Evolutionary conservation across 208 protist species (phyloP).

Genomic region (Endotrypanum monterogeii): DNA sequence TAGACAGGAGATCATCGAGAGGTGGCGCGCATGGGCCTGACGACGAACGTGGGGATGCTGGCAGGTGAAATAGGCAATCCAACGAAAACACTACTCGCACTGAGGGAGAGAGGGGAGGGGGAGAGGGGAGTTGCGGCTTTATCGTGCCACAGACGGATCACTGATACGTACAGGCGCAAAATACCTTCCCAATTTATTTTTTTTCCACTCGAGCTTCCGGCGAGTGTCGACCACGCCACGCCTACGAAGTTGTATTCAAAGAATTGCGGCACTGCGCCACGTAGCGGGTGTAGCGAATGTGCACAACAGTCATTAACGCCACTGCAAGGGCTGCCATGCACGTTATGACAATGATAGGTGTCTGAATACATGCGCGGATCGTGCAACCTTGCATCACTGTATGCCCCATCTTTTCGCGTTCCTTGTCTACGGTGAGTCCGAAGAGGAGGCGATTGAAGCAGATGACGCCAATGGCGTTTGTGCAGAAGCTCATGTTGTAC

Average conservation of each 20-base stretch:
- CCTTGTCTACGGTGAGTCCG: conserved; percentile 50
- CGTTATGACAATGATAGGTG: conserved; percentile 56
- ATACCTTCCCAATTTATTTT: not conserved
- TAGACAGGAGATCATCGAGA: not conserved
- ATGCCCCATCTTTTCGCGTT: conserved; percentile 50
- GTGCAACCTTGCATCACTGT: conserved; percentile 41
- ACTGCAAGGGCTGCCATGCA: conserved; percentile 38
- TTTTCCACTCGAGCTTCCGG: not conserved
- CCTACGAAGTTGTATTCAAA: not conserved
- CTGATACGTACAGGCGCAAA: not conserved
- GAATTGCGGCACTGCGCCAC: conserved; percentile 26
- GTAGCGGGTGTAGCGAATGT: conserved; percentile 61
- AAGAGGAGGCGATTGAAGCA: conserved; percentile 77
- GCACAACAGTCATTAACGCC: conserved; percentile 38
- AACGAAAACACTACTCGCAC: not conserved
- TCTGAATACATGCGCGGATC: conserved; percentile 38
- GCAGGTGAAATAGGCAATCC: not conserved
- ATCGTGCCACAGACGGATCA: not conserved
- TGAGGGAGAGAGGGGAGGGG: not conserved
- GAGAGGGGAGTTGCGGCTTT: not conserved
- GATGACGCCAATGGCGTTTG: conserved; percentile 58
- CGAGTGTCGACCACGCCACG: not conserved
- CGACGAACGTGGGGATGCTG: not conserved
- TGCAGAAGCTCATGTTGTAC: conserved; percentile 72
- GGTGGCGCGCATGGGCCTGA: not conserved